A percentile compares a stretch with the other conserved stretches of the same genome.
phyloP scores from a whole-genome alignment of 139 green algal species.

The Eudorina sp. region DNA sequence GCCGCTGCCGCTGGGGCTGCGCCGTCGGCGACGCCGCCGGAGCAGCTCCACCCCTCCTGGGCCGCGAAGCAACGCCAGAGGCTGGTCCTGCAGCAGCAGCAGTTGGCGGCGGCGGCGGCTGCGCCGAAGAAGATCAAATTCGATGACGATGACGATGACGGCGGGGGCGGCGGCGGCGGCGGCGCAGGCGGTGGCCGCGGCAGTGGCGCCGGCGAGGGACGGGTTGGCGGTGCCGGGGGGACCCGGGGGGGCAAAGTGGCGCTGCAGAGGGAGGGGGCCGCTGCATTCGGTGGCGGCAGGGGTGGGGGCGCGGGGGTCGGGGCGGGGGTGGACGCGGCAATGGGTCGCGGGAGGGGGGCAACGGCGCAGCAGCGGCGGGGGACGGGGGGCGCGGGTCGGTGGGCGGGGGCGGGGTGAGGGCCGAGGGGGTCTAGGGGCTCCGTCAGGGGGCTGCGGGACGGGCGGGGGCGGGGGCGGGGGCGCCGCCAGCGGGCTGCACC shows the following conservation, averaged over 20 bases:
- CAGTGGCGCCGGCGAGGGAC: neutral
- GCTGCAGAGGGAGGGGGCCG: too few relatives aligned
- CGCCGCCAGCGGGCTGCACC: neutral
- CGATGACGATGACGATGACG: conserved; percentile 27
- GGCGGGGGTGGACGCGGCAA: too few relatives aligned
- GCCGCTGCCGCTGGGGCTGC: neutral
- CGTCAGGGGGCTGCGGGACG: neutral
- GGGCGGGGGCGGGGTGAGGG: too few relatives aligned
- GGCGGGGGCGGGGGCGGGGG: neutral
- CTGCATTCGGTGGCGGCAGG: too few relatives aligned
- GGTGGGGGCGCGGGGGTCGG: too few relatives aligned
- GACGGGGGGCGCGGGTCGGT: too few relatives aligned
- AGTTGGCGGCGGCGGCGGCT: neutral
- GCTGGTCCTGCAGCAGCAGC: conserved; percentile 6
- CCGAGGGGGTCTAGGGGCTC: neutral
- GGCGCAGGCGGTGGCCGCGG: neutral
- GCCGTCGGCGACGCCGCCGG: neutral
- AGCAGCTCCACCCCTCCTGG: conserved; percentile 74
- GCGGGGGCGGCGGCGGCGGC: neutral
- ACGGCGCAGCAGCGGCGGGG: too few relatives aligned
- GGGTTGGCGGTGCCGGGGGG: neutral
- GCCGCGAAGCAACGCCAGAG: conserved; percentile 67
- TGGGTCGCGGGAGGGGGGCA: too few relatives aligned
- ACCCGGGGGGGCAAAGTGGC: neutral
- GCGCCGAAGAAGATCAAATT: conserved; percentile 52